phyloP scores from a whole-genome alignment of 371 early-diverging fungal species.

The Sporodiniella umbellata region DNA sequence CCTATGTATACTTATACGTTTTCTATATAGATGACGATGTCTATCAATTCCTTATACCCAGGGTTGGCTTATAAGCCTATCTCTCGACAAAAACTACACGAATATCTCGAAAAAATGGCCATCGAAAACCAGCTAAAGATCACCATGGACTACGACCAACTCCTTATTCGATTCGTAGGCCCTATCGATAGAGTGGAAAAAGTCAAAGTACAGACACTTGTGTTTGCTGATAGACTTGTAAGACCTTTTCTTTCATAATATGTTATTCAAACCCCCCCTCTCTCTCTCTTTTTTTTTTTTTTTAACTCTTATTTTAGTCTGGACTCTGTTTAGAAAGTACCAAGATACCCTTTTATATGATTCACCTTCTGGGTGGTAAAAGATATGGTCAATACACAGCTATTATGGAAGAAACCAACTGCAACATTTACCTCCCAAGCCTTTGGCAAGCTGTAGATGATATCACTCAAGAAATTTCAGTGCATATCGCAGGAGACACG shows the following conservation, averaged over 20 bases:
- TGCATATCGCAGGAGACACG: constrained; percentile 18
- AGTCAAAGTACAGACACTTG: constrained; percentile 12
- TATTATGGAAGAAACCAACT: constrained; percentile 64
- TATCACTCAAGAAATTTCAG: constrained; percentile 8
- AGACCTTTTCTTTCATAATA: background rate
- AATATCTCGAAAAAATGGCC: constrained; percentile 11
- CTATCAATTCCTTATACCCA: constrained; percentile 20
- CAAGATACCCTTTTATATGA: constrained; percentile 8
- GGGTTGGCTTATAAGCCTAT: constrained; percentile 13
- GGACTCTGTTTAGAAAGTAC: constrained; percentile 6
- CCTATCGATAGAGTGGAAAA: constrained; percentile 11
- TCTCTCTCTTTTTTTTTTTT: too few species aligned
- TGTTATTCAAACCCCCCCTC: too few species aligned
- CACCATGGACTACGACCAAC: constrained; percentile 13
- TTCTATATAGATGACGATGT: constrained; percentile 4
- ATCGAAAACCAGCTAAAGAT: constrained; percentile 10
- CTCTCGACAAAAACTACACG: constrained; percentile 13
- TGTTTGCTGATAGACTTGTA: constrained; percentile 17
- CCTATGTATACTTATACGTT: background rate
- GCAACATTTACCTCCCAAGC: constrained; percentile 65
- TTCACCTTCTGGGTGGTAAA: constrained; percentile 12
- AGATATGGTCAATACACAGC: constrained; percentile 33
- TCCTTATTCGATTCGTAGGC: constrained; percentile 8
- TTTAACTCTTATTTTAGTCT: constrained; percentile 2
- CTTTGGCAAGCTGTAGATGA: constrained; percentile 6